A percentile compares a stretch with the other conserved stretches of the same genome.
These are phyloP conservation scores for Phytophthora palmivora DNA, from an alignment of 352 stramenopile species.

Conservation along the genomic window DNA sequence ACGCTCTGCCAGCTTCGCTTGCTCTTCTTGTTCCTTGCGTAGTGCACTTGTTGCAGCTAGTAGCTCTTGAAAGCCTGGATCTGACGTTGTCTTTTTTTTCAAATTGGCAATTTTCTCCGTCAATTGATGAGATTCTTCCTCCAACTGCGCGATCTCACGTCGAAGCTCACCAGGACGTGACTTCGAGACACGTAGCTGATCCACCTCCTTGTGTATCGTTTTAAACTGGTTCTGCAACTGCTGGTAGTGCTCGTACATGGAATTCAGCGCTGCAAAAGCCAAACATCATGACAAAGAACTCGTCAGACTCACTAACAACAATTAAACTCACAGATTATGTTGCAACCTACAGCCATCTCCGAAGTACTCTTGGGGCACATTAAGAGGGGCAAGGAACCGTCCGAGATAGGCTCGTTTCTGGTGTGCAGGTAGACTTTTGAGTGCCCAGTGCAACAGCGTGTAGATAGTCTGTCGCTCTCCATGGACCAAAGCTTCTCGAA, in stretches of 20 bases:
- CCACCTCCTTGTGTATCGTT: slow-evolving; percentile 90
- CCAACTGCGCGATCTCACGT: slow-evolving; percentile 92
- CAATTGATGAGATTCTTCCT: slow-evolving; percentile 92
- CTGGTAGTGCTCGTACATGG: slow-evolving; percentile 92
- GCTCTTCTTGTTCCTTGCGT: slow-evolving; percentile 95
- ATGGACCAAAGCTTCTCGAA: slow-evolving; percentile 77
- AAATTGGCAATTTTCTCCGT: slow-evolving; percentile 91
- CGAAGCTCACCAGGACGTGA: slow-evolving; percentile 85
- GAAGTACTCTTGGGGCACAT: slow-evolving; percentile 94
- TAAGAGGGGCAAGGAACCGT: slow-evolving; percentile 91
- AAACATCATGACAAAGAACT: slow-evolving; percentile 6
- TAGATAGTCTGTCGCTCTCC: slow-evolving; percentile 92
- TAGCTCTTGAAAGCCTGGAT: slow-evolving; percentile 84
- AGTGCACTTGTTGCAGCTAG: slow-evolving; percentile 91
- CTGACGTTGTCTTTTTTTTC: slow-evolving; percentile 85
- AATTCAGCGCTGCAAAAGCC: slow-evolving; percentile 49
- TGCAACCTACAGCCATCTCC: slow-evolving; percentile 76
- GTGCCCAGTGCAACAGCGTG: slow-evolving; percentile 92
- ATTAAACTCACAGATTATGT: background rate
- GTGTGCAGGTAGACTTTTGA: slow-evolving; percentile 87
- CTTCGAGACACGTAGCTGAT: slow-evolving; percentile 81
- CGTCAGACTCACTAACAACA: background rate
- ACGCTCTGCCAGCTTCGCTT: slow-evolving; percentile 91
- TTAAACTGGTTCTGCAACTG: slow-evolving; percentile 95
- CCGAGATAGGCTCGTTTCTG: slow-evolving; percentile 95